Base-by-base conservation (phyloP, 106 monocot genomes). In the Apostasia shenzhenica region DNA sequence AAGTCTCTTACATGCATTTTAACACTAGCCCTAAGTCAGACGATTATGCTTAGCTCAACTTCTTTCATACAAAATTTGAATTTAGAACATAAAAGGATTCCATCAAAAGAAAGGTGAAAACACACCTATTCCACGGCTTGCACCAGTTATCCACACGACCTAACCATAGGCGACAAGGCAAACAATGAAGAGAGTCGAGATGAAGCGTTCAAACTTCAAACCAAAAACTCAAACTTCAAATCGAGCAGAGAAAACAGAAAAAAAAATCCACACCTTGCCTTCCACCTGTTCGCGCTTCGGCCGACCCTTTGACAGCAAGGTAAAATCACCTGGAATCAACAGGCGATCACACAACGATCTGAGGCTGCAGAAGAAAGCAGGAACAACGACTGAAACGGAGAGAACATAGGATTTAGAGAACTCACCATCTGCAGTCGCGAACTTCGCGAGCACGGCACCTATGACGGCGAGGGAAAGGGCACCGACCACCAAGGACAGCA, bases 121-220 rank as follows among this genome's bases (percentile, higher is more conserved):
- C 26, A 26, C 26, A 94, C 94, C 94, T 44, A 94, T 94, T 80
- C 94, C 94, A 47, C 94, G 94, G 78, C 94, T 94, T 39, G 94
- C 94, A 5, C 94, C 94, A 26, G 94, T 94, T 46, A 94, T 94
- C 94, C 94, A 89, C 58, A 89, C 89, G 37, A 85, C 89, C 89
- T 89, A 61, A 54, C 3, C 14, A 68, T 3, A 13, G 49, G 40
- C 5, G 38, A 9, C 3, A 5, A 60, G 11, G 41, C 11, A 47
- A 2, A 9, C 6, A 44, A 57, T 45, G 42, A 6, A n/a, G 6
- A 55, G 13, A 59, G 59, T 57, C 37, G 41, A 49, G 48, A 65
- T 48, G 4, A 2, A 65, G 14, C 2, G 8, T 65, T 65, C 48
- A 65, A 1, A 65, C 7, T 5, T 48, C 48, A 65, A 48, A 63